Evolutionary conservation across 805 yeast species (phyloP).

Genomic region (Kregervanrija fluxuum): DNA sequence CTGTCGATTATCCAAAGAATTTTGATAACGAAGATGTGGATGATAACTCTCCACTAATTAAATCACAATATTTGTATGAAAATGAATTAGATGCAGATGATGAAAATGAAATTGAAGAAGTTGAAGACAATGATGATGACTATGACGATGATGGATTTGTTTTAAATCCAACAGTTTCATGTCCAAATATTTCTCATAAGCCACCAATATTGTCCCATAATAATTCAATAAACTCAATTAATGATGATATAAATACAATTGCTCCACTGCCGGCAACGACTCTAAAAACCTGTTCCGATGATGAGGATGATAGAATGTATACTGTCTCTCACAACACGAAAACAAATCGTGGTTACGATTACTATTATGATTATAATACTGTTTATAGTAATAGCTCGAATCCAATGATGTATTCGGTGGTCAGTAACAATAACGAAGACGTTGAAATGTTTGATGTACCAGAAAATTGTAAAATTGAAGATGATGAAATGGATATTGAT

Average conservation of each 20-base stretch:
- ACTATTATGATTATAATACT: constrained; percentile 72
- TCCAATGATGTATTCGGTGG: constrained; percentile 26
- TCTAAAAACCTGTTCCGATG: constrained; percentile 64
- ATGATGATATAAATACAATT: constrained; percentile 42
- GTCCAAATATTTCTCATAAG: constrained; percentile 20
- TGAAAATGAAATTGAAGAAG: constrained; percentile 1
- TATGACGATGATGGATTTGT: constrained; percentile 23
- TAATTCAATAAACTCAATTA: constrained; percentile 2
- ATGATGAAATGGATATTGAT: constrained; percentile 23
- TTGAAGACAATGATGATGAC: constrained; percentile 14
- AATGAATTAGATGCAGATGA: constrained; percentile 16
- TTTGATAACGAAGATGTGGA: not conserved
- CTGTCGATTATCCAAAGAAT: constrained; percentile 37
- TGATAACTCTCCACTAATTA: not conserved
- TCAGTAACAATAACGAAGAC: constrained; percentile 13
- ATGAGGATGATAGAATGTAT: constrained; percentile 39
- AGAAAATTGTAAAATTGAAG: constrained; percentile 32
- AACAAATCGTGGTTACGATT: constrained; percentile 68
- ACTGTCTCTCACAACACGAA: constrained; percentile 67
- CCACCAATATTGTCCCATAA: constrained; percentile 14
- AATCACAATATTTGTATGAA: constrained; percentile 1
- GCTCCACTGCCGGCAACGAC: constrained; percentile 82
- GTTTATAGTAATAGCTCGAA: constrained; percentile 55
- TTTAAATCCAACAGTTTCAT: constrained; percentile 11
- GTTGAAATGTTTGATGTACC: constrained; percentile 32